These are phyloP conservation scores for Taphrina sp. DNA, from an alignment of 1,139 yeast species.

Conservation along the genomic window DNA sequence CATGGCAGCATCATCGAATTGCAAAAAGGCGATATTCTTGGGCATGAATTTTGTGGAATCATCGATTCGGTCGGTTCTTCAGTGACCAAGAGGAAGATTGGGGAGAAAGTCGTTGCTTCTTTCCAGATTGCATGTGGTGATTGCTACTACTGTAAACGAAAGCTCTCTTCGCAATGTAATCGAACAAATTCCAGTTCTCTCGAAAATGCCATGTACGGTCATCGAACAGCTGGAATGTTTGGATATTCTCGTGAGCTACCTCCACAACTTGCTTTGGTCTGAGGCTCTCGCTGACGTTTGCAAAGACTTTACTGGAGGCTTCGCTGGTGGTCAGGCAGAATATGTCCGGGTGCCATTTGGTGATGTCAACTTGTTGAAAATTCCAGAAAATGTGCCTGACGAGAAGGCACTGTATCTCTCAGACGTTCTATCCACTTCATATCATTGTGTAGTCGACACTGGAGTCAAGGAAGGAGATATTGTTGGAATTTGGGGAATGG, in stretches of 20 bases:
- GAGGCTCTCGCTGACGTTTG: not conserved
- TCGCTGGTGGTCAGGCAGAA: slow-evolving; percentile 45
- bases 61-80: slow-evolving; percentile 47
- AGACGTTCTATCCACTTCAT: slow-evolving; percentile 34
- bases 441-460: slow-evolving; percentile 32
- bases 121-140: slow-evolving; percentile 53
- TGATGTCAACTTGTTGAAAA: slow-evolving; percentile 33
- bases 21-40: slow-evolving; percentile 51
- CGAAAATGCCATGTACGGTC: slow-evolving; percentile 33
- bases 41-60: slow-evolving; percentile 57
- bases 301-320: slow-evolving; percentile 33
- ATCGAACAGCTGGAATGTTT: slow-evolving; percentile 34
- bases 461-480: slow-evolving; percentile 46
- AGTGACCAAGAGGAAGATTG: slow-evolving; percentile 46
- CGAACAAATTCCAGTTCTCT: slow-evolving; percentile 31
- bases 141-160: slow-evolving; percentile 43
- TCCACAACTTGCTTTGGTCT: not conserved
- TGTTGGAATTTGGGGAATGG: slow-evolving; percentile 54
- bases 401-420: slow-evolving; percentile 34
- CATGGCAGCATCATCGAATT: slow-evolving; percentile 41
- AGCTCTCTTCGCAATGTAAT: slow-evolving; percentile 47
- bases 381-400: slow-evolving; percentile 35
- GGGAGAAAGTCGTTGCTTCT: slow-evolving; percentile 52
- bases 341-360: slow-evolving; percentile 51
- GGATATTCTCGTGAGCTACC: slow-evolving; percentile 31